phyloP scores from a whole-genome alignment of 2,329 filamentous ascomycete genomes.

The Torrubiellomyces zombiae region DNA sequence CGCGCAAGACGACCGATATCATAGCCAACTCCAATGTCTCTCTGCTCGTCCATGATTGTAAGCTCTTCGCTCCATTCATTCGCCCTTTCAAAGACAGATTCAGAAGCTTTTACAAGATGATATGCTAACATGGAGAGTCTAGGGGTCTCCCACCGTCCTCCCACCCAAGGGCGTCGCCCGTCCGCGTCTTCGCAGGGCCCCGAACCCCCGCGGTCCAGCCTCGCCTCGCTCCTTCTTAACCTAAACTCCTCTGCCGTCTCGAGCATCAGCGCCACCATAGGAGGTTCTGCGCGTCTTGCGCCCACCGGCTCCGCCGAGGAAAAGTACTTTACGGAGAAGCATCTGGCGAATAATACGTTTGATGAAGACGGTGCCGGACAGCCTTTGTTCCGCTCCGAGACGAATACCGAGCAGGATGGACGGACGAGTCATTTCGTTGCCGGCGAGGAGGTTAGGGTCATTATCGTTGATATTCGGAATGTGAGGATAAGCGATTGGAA shows the following conservation, averaged over 20 bases:
- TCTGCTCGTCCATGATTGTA: constrained; percentile 86
- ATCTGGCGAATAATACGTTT: constrained; percentile 88
- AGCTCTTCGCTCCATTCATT: constrained; percentile 6
- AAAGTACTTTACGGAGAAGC: constrained; percentile 62
- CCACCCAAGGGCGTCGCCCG: constrained; percentile 45
- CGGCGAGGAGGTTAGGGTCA: constrained; percentile 70
- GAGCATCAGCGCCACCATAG: constrained; percentile 85
- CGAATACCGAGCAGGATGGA: constrained; percentile 29
- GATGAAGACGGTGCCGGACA: constrained; percentile 37
- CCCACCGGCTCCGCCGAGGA: constrained; percentile 65
- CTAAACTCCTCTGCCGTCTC: constrained; percentile 80
- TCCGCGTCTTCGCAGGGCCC: constrained; percentile 47
- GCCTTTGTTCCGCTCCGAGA: constrained; percentile 14
- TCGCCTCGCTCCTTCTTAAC: constrained; percentile 73
- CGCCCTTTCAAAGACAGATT: too few relatives aligned
- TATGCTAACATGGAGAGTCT: too few relatives aligned
- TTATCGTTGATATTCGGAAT: constrained; percentile 69
- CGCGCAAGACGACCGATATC: constrained; percentile 69
- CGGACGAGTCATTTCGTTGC: constrained; percentile 54
- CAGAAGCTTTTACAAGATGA: too few relatives aligned
- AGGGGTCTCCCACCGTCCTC: constrained; percentile 83
- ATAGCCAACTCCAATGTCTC: constrained; percentile 74
- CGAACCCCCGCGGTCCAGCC: constrained; percentile 50
- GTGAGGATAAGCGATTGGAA: constrained; percentile 91
- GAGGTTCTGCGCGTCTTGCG: constrained; percentile 66